Evolutionary conservation across 805 yeast species (phyloP).

Genomic region (Saccharomyces kudriavzevii): DNA sequence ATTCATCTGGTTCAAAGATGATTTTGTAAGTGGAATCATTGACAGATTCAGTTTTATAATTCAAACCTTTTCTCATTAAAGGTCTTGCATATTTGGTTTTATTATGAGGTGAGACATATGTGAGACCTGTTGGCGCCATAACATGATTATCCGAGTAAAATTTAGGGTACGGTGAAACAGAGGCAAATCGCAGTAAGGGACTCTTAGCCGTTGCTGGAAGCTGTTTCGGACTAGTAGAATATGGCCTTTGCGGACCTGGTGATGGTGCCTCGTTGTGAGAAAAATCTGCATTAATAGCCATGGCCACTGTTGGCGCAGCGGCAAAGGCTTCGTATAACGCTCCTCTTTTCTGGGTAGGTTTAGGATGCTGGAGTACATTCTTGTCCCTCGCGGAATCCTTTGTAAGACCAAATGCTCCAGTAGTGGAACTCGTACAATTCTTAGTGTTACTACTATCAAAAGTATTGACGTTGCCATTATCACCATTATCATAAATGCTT

Average conservation of each 20-base stretch:
- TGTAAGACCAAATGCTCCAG: background rate
- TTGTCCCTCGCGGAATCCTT: background rate
- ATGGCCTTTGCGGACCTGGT: conserved; percentile 12
- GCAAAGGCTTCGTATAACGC: background rate
- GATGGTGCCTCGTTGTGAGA: background rate
- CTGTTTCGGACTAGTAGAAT: conserved; percentile 4
- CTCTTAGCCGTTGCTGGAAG: background rate
- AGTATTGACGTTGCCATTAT: background rate
- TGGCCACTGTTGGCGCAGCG: background rate
- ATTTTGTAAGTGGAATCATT: conserved; percentile 7
- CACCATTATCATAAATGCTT: background rate
- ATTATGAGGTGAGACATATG: background rate
- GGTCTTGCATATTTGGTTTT: background rate
- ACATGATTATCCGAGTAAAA: background rate
- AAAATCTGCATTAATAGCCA: background rate
- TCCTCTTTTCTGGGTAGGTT: background rate
- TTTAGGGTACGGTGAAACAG: background rate
- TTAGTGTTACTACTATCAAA: background rate
- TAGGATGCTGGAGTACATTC: background rate
- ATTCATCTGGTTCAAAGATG: conserved; percentile 25
- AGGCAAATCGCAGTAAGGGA: background rate
- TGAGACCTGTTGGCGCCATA: background rate
- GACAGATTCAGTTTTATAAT: conserved; percentile 9
- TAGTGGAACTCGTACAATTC: background rate
- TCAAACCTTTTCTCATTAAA: conserved; percentile 7